Evolutionary conservation across 805 yeast genomes (phyloP), one percentile per base, ranked within the genome.

Genomic region (Kodamaea leandrae): DNA sequence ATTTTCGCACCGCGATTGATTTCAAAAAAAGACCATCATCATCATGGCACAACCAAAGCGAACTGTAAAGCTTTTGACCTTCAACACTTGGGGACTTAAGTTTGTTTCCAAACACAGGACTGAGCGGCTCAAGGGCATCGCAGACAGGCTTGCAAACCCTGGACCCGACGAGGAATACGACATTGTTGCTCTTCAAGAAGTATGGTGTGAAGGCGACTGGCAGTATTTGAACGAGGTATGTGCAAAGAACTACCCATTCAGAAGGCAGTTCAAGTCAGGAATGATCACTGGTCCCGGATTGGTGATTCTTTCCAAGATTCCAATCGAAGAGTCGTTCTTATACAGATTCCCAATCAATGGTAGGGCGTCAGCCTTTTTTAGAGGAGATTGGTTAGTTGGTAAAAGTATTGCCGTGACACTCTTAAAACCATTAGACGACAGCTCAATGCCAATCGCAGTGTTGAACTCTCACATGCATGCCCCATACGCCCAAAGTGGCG

Each of bases 311-410:
- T 87, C 96, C 12, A 81, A 85, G 49, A 76, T 85, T 47, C 96
- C 97, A 3, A 88, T 93, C 26, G 82, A 74, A 36, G 77, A 81
- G 12, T 79, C 96, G 0, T 86, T 84, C 55, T 61, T 93, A 35
- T 84, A 86, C 56, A 68, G 95, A 15, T 93, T 87, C 56, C 95
- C 97, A 0, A 77, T 93, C 46, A 93, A 91, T 60, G 99, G 99
- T 2, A 71, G 96, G 38, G 96, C 98, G 2, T 79, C 88, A 30
- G 99, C 99, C 0, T 83, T 93, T 48, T 83, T 78, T 67, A 69
- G 98, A 44, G 99, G 99, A 26, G 99, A 93, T 60, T 93, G 97
- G 96, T 87, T 78, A 50, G 99, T 93, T 16, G 99, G 99, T 6
- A 93, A 93, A 58, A 76, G 91, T 6, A 77, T 88, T 14, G 84